A percentile compares a stretch with the other conserved stretches of the same genome.
Conservation (phyloP, 208 protist species). For the Balamuthia mandrillaris region DNA sequence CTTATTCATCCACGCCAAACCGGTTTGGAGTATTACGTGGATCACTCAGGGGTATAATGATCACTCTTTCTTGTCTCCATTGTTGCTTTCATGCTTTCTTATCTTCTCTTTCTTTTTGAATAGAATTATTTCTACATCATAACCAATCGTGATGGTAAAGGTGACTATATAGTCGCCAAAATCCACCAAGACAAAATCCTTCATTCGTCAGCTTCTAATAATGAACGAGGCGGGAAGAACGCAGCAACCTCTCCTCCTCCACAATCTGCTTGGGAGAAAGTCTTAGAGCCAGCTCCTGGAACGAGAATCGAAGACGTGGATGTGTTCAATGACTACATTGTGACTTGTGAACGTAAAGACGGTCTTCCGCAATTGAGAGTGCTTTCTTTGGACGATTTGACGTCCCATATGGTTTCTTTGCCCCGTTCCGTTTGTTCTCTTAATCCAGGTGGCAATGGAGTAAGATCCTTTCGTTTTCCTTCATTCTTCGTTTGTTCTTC, state of each 20-base stretch:
- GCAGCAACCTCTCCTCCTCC: no score
- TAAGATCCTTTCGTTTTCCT: background rate
- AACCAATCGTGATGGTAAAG: no score
- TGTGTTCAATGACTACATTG: background rate
- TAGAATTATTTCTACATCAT: no score
- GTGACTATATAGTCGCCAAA: no score
- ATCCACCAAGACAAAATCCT: no score
- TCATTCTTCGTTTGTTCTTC: background rate
- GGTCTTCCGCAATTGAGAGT: background rate
- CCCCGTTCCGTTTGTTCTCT: background rate
- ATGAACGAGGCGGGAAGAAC: no score
- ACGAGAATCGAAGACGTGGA: conserved; percentile 3
- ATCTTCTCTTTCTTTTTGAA: no score
- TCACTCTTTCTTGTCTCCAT: no score
- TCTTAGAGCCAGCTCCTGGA: background rate
- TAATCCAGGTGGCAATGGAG: background rate
- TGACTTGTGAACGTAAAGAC: background rate
- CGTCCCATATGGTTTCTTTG: background rate
- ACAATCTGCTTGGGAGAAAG: background rate
- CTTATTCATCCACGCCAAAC: background rate
- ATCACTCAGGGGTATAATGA: background rate
- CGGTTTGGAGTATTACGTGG: background rate
- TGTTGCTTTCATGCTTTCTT: no score
- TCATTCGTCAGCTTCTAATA: no score
- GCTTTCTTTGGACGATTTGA: background rate